Percentiles rank a stretch among this genome's conserved stretches.
phyloP scores from a whole-genome alignment of 257 asterid species.

The Ilex asprella region DNA sequence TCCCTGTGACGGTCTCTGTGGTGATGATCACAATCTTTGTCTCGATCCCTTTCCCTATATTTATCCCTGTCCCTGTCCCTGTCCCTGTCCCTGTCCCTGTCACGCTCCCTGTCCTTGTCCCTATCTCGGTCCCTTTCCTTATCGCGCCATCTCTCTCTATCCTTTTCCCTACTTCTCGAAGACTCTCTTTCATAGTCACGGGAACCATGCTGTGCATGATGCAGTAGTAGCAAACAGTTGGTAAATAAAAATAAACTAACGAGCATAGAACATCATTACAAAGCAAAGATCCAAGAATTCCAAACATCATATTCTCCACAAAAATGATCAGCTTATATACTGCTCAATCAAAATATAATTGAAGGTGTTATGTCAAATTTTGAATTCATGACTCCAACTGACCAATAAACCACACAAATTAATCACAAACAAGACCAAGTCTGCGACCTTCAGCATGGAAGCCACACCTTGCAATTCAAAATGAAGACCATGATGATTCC shows the following conservation, averaged over 20 bases:
- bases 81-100: conserved; percentile 25
- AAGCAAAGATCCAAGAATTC: no score
- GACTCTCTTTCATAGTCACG: conserved; percentile 15
- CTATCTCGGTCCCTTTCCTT: conserved; percentile 25
- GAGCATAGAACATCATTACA: neutral
- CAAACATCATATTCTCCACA: no score
- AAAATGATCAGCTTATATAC: no score
- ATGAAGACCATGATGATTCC: no score
- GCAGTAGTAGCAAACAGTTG: neutral
- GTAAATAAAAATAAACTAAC: neutral
- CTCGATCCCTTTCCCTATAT: conserved; percentile 48
- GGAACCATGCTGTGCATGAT: neutral
- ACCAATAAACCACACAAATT: no score
- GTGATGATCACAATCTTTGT: conserved; percentile 56
- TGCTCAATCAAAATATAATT: no score
- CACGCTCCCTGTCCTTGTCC: conserved; percentile 28
- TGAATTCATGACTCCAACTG: no score
- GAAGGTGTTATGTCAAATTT: no score
- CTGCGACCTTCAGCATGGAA: no score
- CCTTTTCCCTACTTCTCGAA: conserved; percentile 39
- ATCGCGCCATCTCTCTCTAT: conserved; percentile 27
- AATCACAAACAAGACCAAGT: no score
- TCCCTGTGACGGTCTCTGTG: conserved; percentile 69
- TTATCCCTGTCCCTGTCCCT: conserved; percentile 33
- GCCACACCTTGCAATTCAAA: no score